Evolutionary conservation across 257 asterid species (phyloP), one percentile per base, ranked within the genome.

Genomic region (Coffea eugenioides): DNA sequence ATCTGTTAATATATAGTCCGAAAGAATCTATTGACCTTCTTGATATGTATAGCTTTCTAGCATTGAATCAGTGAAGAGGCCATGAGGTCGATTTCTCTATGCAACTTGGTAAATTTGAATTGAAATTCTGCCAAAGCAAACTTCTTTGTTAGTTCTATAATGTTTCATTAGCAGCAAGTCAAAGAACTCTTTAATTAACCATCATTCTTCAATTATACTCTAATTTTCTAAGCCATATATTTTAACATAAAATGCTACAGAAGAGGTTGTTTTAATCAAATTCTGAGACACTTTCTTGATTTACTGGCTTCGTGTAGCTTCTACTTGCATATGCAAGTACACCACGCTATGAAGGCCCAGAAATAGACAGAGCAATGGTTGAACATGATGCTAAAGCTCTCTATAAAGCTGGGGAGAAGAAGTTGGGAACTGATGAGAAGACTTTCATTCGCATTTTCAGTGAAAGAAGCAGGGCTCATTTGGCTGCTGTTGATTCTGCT

Each of bases 331-430:
- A 74, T 61, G 67, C 90, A 70, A 83, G 84, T 81, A 52, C 82
- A 39, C 27, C 81, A 56, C 92, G 98, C 39, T 91, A 94, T 75
- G 98, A 94, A 88, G 99, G 99, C 81, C 95, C 92, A n/a, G 94
- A 91, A 86, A 87, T 91, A 84, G 99, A 96, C 83, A 79, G 85
- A 76, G 88, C 87, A 77, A 76, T 81, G 84, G 93, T 68, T 4
- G 97, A 96, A 46, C 85, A 85, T 76, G 99, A 96, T 89, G 97
- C 99, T 82, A 92, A 89, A 86, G 73, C 91, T 73, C 97, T 96
- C 72, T 96, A 49, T 70, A 94, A 91, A 85, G 98, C 99, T 31
- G 99, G 99, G 64, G 99, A 92, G 80, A 96, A 83, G 87, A 92
- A 77, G 89, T 61, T 94, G 46, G 98, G 99, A 80, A 96, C 98